Evolutionary conservation across 768 basidiomycete genomes (phyloP), one percentile per base, ranked within the genome.

Genomic region (Amanita molliuscula): DNA sequence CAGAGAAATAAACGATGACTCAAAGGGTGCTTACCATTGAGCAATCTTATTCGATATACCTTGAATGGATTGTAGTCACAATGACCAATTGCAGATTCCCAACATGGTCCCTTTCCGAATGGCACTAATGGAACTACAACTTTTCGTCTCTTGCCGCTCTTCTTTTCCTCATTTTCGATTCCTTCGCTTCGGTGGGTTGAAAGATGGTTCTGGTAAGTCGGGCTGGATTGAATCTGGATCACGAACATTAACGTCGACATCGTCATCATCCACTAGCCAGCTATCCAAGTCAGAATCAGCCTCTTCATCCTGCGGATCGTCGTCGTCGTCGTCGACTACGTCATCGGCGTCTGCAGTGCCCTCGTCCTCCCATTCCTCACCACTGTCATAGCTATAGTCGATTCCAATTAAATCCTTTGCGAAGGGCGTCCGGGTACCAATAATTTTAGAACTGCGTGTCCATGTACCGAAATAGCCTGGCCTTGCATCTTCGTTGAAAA

Each of bases 401-500:
- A 88, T 75, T 10, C 78, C 74, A 1, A 84, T 68, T 9, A 78
- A 71, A 58, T 99, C 96, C 55, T 78, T 78, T 2, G 75, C 80
- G 53, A 95, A 84, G 1, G 96, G 94, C 15, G 75, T 78, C 13
- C 96, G 81, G 1, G 93, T 84, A 0, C 91, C 85, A 52, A 98
- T 80, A 29, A 79, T 65, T 15, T 72, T 72, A 11, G 92, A 94
- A 53, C 72, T 79, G 48, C 85, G 82, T 6, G 92, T 93, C 84
- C 89, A 97, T 5, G 96, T 98, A 18, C 94, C 95, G 58, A 82
- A 85, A 65, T 95, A 98, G 1, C 92, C 92, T 10, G 96, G 95
- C 43, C 96, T 80, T 0, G 77, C 74, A 62, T 98, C 91, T 51
- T 84, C 84, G 13, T 72, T 72, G 66, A 64, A 96, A 98, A 52